A percentile compares a stretch with the other conserved stretches of the same genome.
phyloP scores from a whole-genome alignment of 2,329 filamentous ascomycete species.

The Mycosphaerella sp. region DNA sequence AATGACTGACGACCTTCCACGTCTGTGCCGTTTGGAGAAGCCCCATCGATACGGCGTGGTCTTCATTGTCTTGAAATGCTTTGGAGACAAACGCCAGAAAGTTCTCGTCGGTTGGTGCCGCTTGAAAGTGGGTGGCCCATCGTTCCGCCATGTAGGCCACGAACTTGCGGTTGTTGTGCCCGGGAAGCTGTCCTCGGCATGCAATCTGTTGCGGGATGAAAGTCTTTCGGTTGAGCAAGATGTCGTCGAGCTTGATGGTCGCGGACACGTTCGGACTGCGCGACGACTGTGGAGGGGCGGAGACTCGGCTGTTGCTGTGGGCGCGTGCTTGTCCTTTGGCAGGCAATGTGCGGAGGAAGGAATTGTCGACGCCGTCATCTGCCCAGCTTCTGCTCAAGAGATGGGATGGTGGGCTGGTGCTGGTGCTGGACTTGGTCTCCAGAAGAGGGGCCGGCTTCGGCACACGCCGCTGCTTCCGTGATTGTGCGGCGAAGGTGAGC shows the following conservation, averaged over 20 bases:
- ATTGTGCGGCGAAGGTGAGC: constrained; percentile 50
- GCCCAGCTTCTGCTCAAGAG: constrained; percentile 40
- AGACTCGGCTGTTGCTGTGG: constrained; percentile 15
- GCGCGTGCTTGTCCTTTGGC: constrained; percentile 12
- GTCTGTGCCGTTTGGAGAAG: constrained; percentile 50
- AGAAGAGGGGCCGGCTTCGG: constrained; percentile 17
- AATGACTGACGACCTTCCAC: constrained; percentile 51
- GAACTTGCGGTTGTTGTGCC: constrained; percentile 16
- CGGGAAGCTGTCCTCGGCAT: constrained; percentile 23
- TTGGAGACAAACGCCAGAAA: constrained; percentile 17
- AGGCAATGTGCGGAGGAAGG: constrained; percentile 42
- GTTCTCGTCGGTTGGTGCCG: constrained; percentile 7
- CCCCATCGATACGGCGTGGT: constrained; percentile 23
- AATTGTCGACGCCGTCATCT: constrained; percentile 54
- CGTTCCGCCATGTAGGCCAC: constrained; percentile 18
- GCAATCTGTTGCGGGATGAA: constrained; percentile 27
- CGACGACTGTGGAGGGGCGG: constrained; percentile 9
- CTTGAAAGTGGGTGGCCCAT: constrained; percentile 7
- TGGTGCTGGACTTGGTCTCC: constrained; percentile 12
- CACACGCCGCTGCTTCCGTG: constrained; percentile 39
- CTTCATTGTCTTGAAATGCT: constrained; percentile 16
- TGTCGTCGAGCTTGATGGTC: constrained; percentile 29
- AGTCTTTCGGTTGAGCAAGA: constrained; percentile 25
- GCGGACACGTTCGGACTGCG: constrained; percentile 20
- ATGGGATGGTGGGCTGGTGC: constrained; percentile 33